A percentile compares a stretch with the other conserved stretches of the same genome.
Evolutionary conservation across 768 basidiomycete species (phyloP).

Genomic region (Sistotremastrum suecicum): DNA sequence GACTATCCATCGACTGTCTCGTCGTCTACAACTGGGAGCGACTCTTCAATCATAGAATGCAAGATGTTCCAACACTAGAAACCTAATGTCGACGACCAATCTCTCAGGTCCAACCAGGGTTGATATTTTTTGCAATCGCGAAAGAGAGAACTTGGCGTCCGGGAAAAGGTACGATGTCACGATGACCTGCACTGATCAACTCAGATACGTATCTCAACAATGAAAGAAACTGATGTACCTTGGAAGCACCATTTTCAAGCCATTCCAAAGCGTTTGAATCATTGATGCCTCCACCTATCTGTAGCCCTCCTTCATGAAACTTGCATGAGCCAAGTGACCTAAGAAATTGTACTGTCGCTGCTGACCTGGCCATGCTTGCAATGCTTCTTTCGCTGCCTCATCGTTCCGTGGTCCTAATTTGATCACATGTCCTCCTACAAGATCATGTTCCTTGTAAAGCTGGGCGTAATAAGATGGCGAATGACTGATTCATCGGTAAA

Average conservation of each 20-base stretch:
- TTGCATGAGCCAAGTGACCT: neutral
- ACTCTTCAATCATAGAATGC: neutral
- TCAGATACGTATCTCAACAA: neutral
- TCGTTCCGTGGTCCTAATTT: conserved; percentile 90
- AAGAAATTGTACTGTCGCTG: neutral
- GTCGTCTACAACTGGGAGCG: conserved; percentile 60
- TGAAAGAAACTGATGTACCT: conserved; percentile 32
- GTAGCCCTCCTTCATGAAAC: conserved; percentile 46
- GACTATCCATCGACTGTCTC: conserved; percentile 72
- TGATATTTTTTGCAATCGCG: conserved; percentile 51
- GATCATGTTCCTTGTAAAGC: conserved; percentile 53
- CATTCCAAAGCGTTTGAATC: conserved; percentile 68
- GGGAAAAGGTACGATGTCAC: conserved; percentile 98
- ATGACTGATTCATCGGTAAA: conserved; percentile 33
- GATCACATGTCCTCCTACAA: conserved; percentile 89
- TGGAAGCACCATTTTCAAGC: conserved; percentile 82
- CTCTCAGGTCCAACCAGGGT: conserved; percentile 62
- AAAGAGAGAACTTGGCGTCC: conserved; percentile 57
- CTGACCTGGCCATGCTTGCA: conserved; percentile 72
- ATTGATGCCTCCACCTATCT: conserved; percentile 89
- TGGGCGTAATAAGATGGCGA: conserved; percentile 67
- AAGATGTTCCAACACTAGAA: conserved; percentile 7
- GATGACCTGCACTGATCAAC: conserved; percentile 53
- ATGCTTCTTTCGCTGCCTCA: conserved; percentile 70
- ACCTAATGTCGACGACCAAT: conserved; percentile 94